These are phyloP conservation scores for Vitis hybrid DNA, from an alignment of 177 flowering plant genomes.

Conservation along the genomic window DNA sequence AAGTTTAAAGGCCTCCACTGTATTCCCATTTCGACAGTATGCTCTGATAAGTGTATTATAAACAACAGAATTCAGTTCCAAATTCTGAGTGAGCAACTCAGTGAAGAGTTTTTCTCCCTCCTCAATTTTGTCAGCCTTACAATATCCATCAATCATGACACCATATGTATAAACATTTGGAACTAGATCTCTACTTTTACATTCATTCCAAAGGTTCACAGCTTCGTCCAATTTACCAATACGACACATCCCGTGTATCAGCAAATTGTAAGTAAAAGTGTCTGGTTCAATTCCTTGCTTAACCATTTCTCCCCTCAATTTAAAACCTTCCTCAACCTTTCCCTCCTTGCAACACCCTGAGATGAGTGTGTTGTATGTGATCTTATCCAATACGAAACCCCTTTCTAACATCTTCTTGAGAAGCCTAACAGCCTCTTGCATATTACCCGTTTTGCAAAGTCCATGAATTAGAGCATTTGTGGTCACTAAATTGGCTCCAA, in stretches of 20 bases:
- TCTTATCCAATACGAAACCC: constrained; percentile 27
- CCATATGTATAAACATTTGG: constrained; percentile 25
- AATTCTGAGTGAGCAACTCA: constrained; percentile 20
- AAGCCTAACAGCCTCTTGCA: constrained; percentile 30
- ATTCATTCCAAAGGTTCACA: constrained; percentile 29
- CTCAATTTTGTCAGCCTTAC: no score
- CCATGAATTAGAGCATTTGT: constrained; percentile 46
- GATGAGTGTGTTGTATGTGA: constrained; percentile 41
- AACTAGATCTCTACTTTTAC: constrained; percentile 26
- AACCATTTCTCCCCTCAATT: constrained; percentile 34
- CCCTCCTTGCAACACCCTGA: constrained; percentile 33
- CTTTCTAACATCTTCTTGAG: constrained; percentile 33
- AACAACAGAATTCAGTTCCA: constrained; percentile 29
- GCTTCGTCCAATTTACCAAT: constrained; percentile 41
- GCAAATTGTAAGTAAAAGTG: constrained; percentile 29
- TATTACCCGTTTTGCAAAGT: constrained; percentile 27
- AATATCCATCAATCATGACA: no score
- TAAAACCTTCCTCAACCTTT: constrained; percentile 33
- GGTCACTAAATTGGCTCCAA: constrained; percentile 33
- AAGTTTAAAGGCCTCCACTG: constrained; percentile 27
- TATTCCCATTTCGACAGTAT: constrained; percentile 27
- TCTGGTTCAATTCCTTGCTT: constrained; percentile 30
- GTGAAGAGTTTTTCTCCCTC: constrained; percentile 20
- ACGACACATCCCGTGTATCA: constrained; percentile 33
- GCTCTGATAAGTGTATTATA: constrained; percentile 34